phyloP scores from a whole-genome alignment of 805 yeast species.

The Candida lessepsii region DNA sequence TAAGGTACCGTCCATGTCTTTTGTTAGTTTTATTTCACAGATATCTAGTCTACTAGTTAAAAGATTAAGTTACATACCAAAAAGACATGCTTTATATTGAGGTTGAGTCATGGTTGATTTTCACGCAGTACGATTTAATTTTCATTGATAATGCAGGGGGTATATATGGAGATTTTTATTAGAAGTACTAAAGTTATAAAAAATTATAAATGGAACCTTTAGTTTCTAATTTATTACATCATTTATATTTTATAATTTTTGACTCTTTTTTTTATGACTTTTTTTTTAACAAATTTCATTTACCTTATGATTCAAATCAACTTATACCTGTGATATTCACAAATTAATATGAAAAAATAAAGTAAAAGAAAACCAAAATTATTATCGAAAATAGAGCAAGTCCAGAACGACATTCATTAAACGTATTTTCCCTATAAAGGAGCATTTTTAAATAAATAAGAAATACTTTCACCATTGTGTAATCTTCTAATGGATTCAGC shows the following conservation, averaged over 20 bases:
- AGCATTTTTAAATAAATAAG: constrained; percentile 69
- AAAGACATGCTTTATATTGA: constrained; percentile 62
- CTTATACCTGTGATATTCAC: not conserved
- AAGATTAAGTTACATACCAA: constrained; percentile 46
- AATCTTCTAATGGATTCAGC: constrained; percentile 83
- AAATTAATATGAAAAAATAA: not conserved
- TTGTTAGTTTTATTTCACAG: constrained; percentile 12
- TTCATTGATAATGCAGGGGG: too few relatives aligned
- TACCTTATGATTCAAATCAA: not conserved
- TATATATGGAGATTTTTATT: too few relatives aligned
- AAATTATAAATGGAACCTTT: too few relatives aligned
- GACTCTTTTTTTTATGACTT: too few relatives aligned
- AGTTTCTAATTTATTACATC: too few relatives aligned
- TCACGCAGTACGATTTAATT: too few relatives aligned
- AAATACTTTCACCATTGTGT: constrained; percentile 82
- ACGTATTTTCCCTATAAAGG: constrained; percentile 24
- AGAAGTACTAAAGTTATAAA: too few relatives aligned
- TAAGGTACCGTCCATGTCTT: constrained; percentile 93
- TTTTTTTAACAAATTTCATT: too few relatives aligned
- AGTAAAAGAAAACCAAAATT: not conserved
- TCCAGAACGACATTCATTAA: constrained; percentile 5
- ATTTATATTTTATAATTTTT: too few relatives aligned
- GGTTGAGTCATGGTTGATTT: too few relatives aligned
- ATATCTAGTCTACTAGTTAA: not conserved
- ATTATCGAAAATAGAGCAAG: not conserved